phyloP scores from a whole-genome alignment of 2,329 filamentous ascomycete genomes.

The Aspergillus sojae region DNA sequence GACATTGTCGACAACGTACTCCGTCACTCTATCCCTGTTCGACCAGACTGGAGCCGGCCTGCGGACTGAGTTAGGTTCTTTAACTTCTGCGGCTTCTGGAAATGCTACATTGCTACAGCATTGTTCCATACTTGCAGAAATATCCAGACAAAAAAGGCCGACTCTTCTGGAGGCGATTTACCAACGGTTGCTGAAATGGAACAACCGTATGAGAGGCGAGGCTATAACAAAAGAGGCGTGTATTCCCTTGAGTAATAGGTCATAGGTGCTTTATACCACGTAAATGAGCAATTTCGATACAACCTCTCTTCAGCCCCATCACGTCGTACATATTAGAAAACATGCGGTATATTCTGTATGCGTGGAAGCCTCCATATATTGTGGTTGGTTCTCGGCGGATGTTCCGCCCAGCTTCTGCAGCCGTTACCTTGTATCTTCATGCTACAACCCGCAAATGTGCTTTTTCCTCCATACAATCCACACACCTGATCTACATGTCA shows the following conservation, averaged over 20 bases:
- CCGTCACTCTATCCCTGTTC: neutral
- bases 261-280: neutral
- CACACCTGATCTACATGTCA: neutral
- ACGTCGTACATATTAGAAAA: neutral
- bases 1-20: neutral
- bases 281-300: neutral
- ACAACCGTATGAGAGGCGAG: neutral
- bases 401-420: neutral
- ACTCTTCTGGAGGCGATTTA: neutral
- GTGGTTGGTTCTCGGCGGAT: neutral
- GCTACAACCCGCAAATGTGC: neutral
- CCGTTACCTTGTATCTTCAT: neutral
- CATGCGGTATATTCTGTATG: neutral
- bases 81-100: neutral
- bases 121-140: conserved; percentile 3
- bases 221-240: neutral
- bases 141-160: neutral
- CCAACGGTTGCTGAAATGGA: neutral
- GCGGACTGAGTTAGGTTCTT: neutral
- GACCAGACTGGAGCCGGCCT: neutral
- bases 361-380: neutral
- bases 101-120: conserved; percentile 1
- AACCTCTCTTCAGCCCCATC: neutral
- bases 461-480: neutral
- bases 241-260: neutral